Conservation (phyloP, 139 green algal species). For the Chara braunii region DNA sequence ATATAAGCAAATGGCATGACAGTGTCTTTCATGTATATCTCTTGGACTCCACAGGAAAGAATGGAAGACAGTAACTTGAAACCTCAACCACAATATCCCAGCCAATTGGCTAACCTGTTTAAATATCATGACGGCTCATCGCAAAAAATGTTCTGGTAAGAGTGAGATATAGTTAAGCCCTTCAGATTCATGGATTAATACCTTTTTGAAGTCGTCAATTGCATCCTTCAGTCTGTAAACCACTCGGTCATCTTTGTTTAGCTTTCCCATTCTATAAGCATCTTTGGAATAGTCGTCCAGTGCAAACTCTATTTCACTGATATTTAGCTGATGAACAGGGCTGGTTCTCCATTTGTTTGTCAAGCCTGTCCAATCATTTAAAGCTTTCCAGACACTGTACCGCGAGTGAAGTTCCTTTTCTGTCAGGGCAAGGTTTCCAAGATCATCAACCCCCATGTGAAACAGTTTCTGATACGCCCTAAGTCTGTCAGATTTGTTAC, state of each 20-base stretch:
- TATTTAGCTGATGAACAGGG: constrained; percentile 1
- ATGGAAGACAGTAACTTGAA: too few species aligned
- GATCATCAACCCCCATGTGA: constrained; percentile 29
- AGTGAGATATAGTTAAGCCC: too few species aligned
- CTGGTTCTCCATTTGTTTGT: constrained; percentile 27
- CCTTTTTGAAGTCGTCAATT: constrained; percentile 41
- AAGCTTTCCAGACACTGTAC: constrained; percentile 31
- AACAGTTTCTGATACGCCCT: constrained; percentile 39
- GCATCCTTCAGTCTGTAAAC: constrained; percentile 47
- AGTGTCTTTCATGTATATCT: too few species aligned
- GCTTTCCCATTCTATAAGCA: constrained; percentile 50
- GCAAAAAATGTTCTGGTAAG: too few species aligned
- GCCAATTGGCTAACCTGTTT: too few species aligned
- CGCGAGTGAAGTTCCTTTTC: constrained; percentile 31
- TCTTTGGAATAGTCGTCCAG: constrained; percentile 39
- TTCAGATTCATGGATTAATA: background rate
- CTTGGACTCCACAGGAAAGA: too few species aligned
- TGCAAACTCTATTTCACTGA: constrained; percentile 14
- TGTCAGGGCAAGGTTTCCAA: constrained; percentile 34
- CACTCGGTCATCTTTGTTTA: constrained; percentile 51
- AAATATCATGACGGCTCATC: too few species aligned
- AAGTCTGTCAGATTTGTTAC: background rate
- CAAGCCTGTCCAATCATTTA: constrained; percentile 18
- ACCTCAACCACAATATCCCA: too few species aligned
- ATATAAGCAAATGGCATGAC: too few species aligned